Percentiles rank a stretch among this genome's conserved stretches.
Evolutionary conservation across 805 yeast genomes (phyloP).

Genomic region (Myxozyma vanderwaltii): DNA sequence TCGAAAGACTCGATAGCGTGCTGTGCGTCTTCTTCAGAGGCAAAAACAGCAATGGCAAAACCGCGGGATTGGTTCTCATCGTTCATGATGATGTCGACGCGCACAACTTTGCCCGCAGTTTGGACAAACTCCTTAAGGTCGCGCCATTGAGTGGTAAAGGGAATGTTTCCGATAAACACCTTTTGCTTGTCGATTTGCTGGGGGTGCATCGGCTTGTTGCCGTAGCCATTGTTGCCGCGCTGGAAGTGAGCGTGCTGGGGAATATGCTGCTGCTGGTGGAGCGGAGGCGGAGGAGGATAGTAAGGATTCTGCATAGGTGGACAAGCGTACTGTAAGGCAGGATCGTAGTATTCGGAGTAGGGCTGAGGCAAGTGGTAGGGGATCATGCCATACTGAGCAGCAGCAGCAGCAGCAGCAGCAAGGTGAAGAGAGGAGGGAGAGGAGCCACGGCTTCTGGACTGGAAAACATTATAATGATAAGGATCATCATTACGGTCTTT

Average conservation of each 20-base stretch:
- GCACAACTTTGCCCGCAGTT: conserved; percentile 36
- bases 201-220: conserved; percentile 2
- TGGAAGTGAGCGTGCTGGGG: background rate
- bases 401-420: background rate
- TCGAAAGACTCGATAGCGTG: conserved; percentile 55
- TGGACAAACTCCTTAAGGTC: conserved; percentile 40
- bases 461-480: background rate
- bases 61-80: conserved; percentile 54
- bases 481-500: too few relatives aligned
- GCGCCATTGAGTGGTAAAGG: conserved; percentile 40
- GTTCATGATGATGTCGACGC: conserved; percentile 47
- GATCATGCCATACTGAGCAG: conserved; percentile 1
- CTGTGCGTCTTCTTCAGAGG: conserved; percentile 50
- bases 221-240: background rate
- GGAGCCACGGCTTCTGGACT: background rate
- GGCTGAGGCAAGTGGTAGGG: conserved; percentile 2
- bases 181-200: conserved; percentile 38
- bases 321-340: background rate
- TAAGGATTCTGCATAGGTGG: background rate
- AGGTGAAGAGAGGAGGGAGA: background rate
- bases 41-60: conserved; percentile 64
- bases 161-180: conserved; percentile 43
- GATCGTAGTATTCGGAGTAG: conserved; percentile 6
- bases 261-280: background rate
- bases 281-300: conserved; percentile 3